Percentiles rank a stretch among this genome's conserved stretches.
Conservation (phyloP, 345 rosid genomes). For the Reutealis trisperma region DNA sequence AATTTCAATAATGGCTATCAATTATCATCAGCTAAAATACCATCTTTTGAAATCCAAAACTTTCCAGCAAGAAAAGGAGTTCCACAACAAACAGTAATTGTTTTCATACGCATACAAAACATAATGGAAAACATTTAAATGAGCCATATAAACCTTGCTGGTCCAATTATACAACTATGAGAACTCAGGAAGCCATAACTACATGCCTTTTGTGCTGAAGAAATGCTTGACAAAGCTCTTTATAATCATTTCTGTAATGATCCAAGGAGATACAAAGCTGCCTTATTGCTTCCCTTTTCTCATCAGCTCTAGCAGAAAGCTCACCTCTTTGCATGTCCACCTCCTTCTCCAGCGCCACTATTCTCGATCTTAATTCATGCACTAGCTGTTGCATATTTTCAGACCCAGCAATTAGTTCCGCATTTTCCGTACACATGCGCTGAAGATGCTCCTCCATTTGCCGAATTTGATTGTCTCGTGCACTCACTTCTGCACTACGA, state of each 20-base stretch:
- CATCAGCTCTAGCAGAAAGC: constrained; percentile 61
- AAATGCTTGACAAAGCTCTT: constrained; percentile 53
- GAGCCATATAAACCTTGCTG: constrained; percentile 9
- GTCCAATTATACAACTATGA: not conserved
- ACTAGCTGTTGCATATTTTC: constrained; percentile 30
- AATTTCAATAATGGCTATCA: not conserved
- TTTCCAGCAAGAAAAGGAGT: not conserved
- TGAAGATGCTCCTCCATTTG: constrained; percentile 52
- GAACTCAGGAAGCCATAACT: constrained; percentile 40
- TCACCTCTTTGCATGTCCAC: constrained; percentile 43
- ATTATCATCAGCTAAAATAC: not conserved
- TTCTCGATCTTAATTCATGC: constrained; percentile 41
- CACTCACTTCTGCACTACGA: constrained; percentile 39
- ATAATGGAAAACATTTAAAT: not conserved
- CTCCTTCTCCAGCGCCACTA: constrained; percentile 39
- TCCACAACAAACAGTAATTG: not conserved
- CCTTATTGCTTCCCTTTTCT: constrained; percentile 82
- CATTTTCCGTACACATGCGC: constrained; percentile 52
- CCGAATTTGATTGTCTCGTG: constrained; percentile 38
- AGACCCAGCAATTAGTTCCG: constrained; percentile 34
- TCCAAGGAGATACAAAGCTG: constrained; percentile 86
- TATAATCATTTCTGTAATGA: constrained; percentile 70
- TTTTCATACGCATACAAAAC: not conserved
- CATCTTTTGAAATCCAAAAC: not conserved
- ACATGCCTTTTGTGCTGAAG: constrained; percentile 36